Evolutionary conservation across 352 stramenopile genomes (phyloP).

Genomic region (Globisporangium takayamanum): DNA sequence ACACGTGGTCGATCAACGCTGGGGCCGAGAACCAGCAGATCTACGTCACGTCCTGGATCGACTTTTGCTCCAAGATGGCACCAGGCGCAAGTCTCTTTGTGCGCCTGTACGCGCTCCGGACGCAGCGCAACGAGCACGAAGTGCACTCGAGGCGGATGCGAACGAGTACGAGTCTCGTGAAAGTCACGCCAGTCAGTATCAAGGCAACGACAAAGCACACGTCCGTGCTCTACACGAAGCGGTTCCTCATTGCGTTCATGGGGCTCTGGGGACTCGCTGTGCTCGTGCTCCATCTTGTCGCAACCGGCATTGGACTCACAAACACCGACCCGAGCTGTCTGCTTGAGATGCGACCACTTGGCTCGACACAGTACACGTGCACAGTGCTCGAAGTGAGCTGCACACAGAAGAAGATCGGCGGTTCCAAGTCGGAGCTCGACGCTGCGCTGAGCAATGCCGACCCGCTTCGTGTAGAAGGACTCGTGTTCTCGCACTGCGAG

Average conservation of each 20-base stretch:
- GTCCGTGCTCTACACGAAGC: neutral
- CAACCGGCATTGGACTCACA: neutral
- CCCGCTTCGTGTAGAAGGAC: neutral
- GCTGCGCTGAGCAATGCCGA: neutral
- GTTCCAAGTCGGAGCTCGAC: constrained; percentile 1
- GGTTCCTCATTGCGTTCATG: neutral
- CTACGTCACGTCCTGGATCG: constrained; percentile 11
- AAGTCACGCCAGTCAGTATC: no score
- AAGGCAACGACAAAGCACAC: neutral
- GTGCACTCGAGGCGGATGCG: no score
- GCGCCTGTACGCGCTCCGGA: constrained; percentile 2
- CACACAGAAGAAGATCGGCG: neutral
- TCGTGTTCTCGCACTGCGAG: constrained; percentile 17
- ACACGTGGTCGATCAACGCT: constrained; percentile 13
- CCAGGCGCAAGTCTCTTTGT: neutral
- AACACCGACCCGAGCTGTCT: neutral
- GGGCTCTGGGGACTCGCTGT: constrained; percentile 8
- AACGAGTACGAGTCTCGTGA: neutral
- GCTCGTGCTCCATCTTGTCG: neutral
- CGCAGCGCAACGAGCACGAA: neutral
- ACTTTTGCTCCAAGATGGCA: constrained; percentile 13
- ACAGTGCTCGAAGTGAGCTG: constrained; percentile 17
- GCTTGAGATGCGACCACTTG: constrained; percentile 16
- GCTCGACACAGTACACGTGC: constrained; percentile 12
- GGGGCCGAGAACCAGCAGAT: constrained; percentile 10